These are phyloP conservation scores for Lactarius evosmus DNA, from an alignment of 768 basidiomycete species.

Conservation along the genomic window DNA sequence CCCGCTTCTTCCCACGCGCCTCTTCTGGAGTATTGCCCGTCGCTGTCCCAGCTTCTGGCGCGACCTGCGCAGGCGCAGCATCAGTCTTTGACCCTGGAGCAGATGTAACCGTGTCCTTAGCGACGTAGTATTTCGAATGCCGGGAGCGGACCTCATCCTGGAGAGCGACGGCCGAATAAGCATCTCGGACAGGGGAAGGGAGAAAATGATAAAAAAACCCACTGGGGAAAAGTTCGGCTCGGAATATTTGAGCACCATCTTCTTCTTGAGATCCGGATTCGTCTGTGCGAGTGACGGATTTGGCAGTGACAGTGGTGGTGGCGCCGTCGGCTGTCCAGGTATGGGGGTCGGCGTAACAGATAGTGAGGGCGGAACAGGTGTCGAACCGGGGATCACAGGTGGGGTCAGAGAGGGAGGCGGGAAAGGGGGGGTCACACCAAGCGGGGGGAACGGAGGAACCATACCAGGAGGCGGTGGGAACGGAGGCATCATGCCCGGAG, in stretches of 20 bases:
- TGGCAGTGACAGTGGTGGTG: conserved; percentile 46
- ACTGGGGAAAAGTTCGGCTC: conserved; percentile 82
- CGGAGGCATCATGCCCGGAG: conserved; percentile 34
- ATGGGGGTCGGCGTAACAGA: conserved; percentile 31
- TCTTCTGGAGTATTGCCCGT: conserved; percentile 44
- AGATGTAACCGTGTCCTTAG: conserved; percentile 38
- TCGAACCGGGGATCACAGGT: conserved; percentile 32
- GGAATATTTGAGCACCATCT: conserved; percentile 65
- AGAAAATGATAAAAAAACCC: conserved; percentile 31
- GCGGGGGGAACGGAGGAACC: conserved; percentile 30
- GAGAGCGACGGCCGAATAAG: conserved; percentile 6
- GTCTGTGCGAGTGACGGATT: conserved; percentile 57
- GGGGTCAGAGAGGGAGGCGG: conserved; percentile 31
- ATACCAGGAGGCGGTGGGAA: conserved; percentile 29
- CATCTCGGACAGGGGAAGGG: not conserved
- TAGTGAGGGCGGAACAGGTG: conserved; percentile 31
- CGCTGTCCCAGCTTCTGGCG: conserved; percentile 17
- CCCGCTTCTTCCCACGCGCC: conserved; percentile 76
- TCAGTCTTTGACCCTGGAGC: conserved; percentile 35
- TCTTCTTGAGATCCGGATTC: conserved; percentile 73
- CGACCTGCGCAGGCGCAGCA: conserved; percentile 32
- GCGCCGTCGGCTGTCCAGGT: conserved; percentile 23
- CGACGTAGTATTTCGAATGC: conserved; percentile 57
- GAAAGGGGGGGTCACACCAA: conserved; percentile 35
- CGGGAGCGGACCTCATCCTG: conserved; percentile 79